phyloP scores from a whole-genome alignment of 352 stramenopile species.

The Globisporangium cylindrosporum region DNA sequence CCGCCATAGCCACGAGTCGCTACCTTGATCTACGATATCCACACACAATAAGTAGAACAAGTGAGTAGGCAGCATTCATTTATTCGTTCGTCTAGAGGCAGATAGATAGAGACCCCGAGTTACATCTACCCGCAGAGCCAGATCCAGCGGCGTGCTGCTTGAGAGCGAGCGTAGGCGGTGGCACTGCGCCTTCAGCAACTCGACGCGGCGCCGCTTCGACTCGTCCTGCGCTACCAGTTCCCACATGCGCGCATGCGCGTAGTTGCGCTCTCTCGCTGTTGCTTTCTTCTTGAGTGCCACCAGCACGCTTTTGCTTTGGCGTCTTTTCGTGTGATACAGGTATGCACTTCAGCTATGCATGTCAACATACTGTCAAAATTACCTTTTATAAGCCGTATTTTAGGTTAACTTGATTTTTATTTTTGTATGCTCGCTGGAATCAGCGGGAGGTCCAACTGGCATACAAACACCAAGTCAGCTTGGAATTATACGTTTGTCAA shows the following conservation, averaged over 20 bases:
- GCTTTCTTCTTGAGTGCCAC: not conserved
- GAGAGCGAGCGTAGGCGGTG: not conserved
- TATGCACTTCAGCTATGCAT: too few relatives aligned
- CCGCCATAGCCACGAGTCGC: not conserved
- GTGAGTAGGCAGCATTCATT: not conserved
- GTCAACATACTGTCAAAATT: too few relatives aligned
- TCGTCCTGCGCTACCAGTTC: conserved; percentile 5
- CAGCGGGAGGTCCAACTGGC: too few relatives aligned
- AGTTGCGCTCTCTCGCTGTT: not conserved
- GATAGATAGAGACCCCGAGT: not conserved
- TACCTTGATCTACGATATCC: not conserved
- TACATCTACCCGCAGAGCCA: not conserved
- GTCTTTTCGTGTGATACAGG: conserved; percentile 1
- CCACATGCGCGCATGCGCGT: conserved; percentile 5
- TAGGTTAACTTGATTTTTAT: too few relatives aligned
- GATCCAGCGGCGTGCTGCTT: not conserved
- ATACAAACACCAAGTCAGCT: too few relatives aligned
- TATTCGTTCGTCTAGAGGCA: not conserved
- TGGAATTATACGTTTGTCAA: too few relatives aligned
- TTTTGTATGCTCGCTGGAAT: too few relatives aligned
- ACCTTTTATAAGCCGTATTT: too few relatives aligned
- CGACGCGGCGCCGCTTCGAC: conserved; percentile 1
- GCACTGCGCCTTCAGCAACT: conserved; percentile 1
- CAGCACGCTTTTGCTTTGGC: not conserved
- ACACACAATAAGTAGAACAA: not conserved